A percentile compares a stretch with the other conserved stretches of the same genome.
phyloP scores from a whole-genome alignment of 1,139 yeast species.

The Candida gigantensis region DNA sequence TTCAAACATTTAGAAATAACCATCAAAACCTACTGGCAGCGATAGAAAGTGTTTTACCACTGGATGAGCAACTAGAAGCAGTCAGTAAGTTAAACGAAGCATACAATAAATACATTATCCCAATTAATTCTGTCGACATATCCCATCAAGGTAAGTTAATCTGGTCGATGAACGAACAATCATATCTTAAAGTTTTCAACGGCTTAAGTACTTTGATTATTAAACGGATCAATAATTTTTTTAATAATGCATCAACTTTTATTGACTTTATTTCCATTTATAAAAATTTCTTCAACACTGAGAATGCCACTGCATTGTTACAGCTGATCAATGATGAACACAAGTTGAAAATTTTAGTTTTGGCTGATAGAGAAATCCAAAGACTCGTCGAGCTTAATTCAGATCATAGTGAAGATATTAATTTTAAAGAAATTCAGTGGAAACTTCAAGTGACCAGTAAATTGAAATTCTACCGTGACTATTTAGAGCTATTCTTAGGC shows the following conservation, averaged over 20 bases:
- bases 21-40: constrained; percentile 57
- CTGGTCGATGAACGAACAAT: constrained; percentile 34
- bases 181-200: constrained; percentile 26
- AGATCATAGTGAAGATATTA: neutral
- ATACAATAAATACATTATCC: constrained; percentile 30
- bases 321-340: constrained; percentile 37
- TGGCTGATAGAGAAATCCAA: constrained; percentile 33
- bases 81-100: constrained; percentile 30
- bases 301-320: constrained; percentile 21
- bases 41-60: constrained; percentile 27
- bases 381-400: constrained; percentile 13
- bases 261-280: constrained; percentile 34
- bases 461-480: constrained; percentile 21
- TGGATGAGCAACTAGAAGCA: constrained; percentile 17
- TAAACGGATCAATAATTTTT: constrained; percentile 25
- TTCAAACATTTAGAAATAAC: constrained; percentile 49
- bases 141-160: constrained; percentile 34
- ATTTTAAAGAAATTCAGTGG: constrained; percentile 19
- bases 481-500: constrained; percentile 50
- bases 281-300: constrained; percentile 20
- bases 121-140: constrained; percentile 34
- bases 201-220: constrained; percentile 25
- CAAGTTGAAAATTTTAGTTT: constrained; percentile 32
- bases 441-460: constrained; percentile 23
- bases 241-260: constrained; percentile 29